phyloP scores from a whole-genome alignment of 2,329 filamentous ascomycete species.

The Venturia aucupariae region DNA sequence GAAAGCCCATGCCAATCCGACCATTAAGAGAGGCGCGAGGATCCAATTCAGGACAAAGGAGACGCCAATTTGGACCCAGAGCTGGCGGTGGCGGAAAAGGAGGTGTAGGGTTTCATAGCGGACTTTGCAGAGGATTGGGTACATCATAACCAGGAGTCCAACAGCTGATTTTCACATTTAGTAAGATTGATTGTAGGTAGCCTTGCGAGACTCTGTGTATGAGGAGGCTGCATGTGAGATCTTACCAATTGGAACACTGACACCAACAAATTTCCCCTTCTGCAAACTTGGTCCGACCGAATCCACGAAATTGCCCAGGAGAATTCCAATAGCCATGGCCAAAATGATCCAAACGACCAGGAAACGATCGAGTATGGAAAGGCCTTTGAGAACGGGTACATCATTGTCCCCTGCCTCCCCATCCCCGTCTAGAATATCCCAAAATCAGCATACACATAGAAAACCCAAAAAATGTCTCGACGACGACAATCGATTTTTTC shows the following conservation, averaged over 20 bases:
- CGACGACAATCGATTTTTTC: too few relatives aligned
- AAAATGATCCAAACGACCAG: conserved; percentile 59
- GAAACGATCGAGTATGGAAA: conserved; percentile 29
- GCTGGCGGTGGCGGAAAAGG: conserved; percentile 48
- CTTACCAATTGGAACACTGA: conserved; percentile 57
- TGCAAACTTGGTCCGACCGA: conserved; percentile 53
- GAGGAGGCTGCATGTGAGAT: conserved; percentile 10
- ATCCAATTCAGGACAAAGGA: conserved; percentile 77
- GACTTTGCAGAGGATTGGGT: conserved; percentile 83
- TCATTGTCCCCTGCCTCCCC: background rate
- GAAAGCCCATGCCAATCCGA: conserved; percentile 55
- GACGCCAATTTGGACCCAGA: conserved; percentile 75
- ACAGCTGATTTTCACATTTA: conserved; percentile 44
- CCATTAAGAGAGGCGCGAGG: conserved; percentile 73
- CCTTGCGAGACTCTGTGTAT: background rate
- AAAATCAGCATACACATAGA: background rate
- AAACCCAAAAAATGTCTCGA: background rate
- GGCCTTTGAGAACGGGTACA: conserved; percentile 12
- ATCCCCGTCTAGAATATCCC: background rate
- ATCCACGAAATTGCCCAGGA: conserved; percentile 67
- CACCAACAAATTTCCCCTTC: conserved; percentile 61
- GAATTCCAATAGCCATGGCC: conserved; percentile 65
- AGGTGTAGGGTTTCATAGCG: conserved; percentile 65
- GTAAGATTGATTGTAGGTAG: background rate
- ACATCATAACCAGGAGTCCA: conserved; percentile 86